Conservation (phyloP, 176 grass and related monocot genomes). For the Leersia perrieri region DNA sequence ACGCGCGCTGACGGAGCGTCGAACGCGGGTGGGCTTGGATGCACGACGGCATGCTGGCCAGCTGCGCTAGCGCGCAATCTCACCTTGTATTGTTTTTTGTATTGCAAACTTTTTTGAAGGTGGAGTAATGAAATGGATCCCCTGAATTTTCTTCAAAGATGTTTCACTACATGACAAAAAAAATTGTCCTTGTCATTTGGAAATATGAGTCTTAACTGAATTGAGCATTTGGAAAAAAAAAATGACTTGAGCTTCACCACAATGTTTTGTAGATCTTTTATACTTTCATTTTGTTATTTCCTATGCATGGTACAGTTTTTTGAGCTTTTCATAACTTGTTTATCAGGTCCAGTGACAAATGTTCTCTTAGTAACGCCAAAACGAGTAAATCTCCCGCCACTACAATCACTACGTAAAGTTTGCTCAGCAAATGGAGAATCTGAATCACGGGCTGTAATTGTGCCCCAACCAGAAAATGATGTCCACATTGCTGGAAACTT, state of each 20-base stretch:
- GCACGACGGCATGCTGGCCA: no score
- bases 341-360: constrained; percentile 61
- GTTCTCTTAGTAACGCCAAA: constrained; percentile 54
- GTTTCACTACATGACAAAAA: not conserved
- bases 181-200: not conserved
- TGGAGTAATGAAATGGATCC: not conserved
- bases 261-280: not conserved
- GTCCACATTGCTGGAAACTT: constrained; percentile 28
- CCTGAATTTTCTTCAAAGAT: not conserved
- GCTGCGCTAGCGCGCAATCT: no score
- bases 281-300: not conserved
- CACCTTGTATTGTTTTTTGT: not conserved
- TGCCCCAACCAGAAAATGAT: constrained; percentile 37
- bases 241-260: not conserved
- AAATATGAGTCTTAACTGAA: not conserved
- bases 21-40: no score
- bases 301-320: not conserved
- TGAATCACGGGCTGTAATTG: constrained; percentile 27
- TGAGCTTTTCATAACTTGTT: not conserved
- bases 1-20: no score
- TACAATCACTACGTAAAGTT: constrained; percentile 57
- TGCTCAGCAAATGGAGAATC: constrained; percentile 41
- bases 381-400: constrained; percentile 30
- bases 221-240: not conserved
- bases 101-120: not conserved